Evolutionary conservation across 306 rosid genomes (phyloP).

Genomic region (Luffa acutangula): DNA sequence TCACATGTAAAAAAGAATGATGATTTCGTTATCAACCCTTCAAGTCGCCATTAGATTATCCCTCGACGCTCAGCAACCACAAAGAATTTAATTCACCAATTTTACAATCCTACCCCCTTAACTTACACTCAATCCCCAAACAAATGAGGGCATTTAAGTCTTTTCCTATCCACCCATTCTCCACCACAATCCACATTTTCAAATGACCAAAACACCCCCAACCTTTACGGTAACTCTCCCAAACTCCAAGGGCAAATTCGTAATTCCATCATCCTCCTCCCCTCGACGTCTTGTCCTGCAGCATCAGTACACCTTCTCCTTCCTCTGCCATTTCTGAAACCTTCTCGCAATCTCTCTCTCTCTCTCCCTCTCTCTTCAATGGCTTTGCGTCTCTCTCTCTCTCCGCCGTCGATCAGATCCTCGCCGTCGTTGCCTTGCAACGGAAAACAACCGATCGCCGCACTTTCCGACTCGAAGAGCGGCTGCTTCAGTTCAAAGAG

Average conservation of each 20-base stretch:
- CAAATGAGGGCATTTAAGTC: background rate
- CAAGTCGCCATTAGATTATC: background rate
- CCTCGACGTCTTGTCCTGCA: background rate
- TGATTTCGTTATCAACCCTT: background rate
- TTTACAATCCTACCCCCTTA: background rate
- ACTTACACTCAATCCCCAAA: background rate
- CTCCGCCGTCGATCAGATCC: constrained; percentile 25
- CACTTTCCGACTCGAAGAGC: constrained; percentile 3
- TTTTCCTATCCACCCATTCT: background rate
- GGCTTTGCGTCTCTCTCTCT: constrained; percentile 40
- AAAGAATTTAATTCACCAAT: background rate
- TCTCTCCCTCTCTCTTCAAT: constrained; percentile 22
- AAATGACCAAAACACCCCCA: background rate
- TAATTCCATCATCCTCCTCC: background rate
- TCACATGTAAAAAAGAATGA: background rate
- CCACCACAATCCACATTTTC: background rate
- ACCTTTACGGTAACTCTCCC: background rate
- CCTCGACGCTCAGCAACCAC: background rate
- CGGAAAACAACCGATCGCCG: constrained; percentile 24
- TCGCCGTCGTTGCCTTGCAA: constrained; percentile 18
- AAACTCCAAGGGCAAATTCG: background rate
- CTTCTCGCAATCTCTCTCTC: background rate
- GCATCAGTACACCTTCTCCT: background rate
- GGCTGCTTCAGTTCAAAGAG: constrained; percentile 1
- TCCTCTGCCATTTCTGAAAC: background rate